These are phyloP conservation scores for Macrotyloma uniflorum DNA, from an alignment of 306 rosid genomes.

Conservation along the genomic window DNA sequence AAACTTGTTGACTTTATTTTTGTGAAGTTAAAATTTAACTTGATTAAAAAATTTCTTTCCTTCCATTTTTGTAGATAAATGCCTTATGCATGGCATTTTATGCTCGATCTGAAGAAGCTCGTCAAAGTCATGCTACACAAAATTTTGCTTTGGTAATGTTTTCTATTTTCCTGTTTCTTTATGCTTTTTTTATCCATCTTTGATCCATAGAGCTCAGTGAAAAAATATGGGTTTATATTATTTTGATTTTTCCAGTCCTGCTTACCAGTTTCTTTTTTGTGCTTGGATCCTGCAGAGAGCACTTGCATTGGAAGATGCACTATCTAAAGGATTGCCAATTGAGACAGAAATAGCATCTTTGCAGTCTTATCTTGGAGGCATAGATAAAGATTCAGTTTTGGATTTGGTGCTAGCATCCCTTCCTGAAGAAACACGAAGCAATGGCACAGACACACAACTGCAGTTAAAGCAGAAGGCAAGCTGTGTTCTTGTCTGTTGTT, in stretches of 20 bases:
- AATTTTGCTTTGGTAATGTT: conserved; percentile 78
- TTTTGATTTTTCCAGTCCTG: conserved; percentile 23
- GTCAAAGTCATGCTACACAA: conserved; percentile 84
- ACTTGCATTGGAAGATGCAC: conserved; percentile 88
- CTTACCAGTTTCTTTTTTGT: conserved; percentile 34
- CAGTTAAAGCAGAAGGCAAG: conserved; percentile 81
- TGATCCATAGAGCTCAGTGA: not conserved
- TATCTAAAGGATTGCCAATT: conserved; percentile 86
- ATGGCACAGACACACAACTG: conserved; percentile 78
- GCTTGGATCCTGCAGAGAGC: conserved; percentile 73
- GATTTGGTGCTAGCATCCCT: conserved; percentile 83
- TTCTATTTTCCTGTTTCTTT: not conserved
- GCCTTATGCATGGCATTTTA: conserved; percentile 94
- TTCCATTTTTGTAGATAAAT: conserved; percentile 72
- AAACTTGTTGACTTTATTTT: conserved; percentile 24
- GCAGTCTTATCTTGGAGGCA: conserved; percentile 67
- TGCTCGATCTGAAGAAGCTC: conserved; percentile 97
- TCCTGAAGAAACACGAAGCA: conserved; percentile 75
- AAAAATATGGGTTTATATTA: not conserved
- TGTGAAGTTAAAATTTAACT: conserved; percentile 27
- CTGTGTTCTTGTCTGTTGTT: conserved; percentile 27
- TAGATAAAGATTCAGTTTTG: conserved; percentile 78
- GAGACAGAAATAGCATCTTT: conserved; percentile 76
- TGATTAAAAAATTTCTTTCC: conserved; percentile 22
- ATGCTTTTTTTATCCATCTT: conserved; percentile 8